A percentile compares a stretch with the other conserved stretches of the same genome.
Evolutionary conservation across 2,329 filamentous ascomycete species (phyloP).

Genomic region (Botrytis galanthina): DNA sequence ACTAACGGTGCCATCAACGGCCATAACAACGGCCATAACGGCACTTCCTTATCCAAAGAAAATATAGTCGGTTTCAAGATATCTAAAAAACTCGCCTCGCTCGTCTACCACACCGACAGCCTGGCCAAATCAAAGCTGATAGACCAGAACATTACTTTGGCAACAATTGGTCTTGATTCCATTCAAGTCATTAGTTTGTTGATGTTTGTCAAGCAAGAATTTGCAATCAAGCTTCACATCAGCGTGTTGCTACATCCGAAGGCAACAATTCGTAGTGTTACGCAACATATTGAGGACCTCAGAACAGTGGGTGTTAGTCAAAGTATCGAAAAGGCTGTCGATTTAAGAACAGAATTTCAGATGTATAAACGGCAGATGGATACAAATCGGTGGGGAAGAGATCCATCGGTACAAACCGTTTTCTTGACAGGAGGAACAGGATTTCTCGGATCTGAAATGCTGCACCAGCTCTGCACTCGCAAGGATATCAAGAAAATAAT

Average conservation of each 20-base stretch:
- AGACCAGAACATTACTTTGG: not conserved
- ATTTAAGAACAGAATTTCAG: constrained; percentile 16
- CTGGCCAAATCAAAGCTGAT: not conserved
- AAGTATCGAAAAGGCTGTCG: not conserved
- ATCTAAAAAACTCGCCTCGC: constrained; percentile 6
- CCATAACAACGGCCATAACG: not conserved
- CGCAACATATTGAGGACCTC: constrained; percentile 2
- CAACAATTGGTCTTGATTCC: constrained; percentile 16
- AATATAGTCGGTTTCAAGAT: constrained; percentile 8
- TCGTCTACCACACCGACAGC: not conserved
- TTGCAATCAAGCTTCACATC: constrained; percentile 12
- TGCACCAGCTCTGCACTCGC: constrained; percentile 33
- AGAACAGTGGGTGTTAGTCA: not conserved
- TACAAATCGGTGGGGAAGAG: not conserved
- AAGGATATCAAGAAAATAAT: constrained; percentile 25
- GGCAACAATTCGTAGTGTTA: constrained; percentile 15
- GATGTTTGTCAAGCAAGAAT: constrained; percentile 20
- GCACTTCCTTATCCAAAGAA: not conserved
- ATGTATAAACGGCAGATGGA: constrained; percentile 14
- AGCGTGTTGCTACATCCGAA: constrained; percentile 8
- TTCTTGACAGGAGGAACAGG: constrained; percentile 44
- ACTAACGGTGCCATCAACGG: not conserved
- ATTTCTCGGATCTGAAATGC: constrained; percentile 43
- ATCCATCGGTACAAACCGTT: constrained; percentile 19
- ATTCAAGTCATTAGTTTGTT: constrained; percentile 20